phyloP scores from a whole-genome alignment of 106 monocot genomes.

The Acorus calamus region DNA sequence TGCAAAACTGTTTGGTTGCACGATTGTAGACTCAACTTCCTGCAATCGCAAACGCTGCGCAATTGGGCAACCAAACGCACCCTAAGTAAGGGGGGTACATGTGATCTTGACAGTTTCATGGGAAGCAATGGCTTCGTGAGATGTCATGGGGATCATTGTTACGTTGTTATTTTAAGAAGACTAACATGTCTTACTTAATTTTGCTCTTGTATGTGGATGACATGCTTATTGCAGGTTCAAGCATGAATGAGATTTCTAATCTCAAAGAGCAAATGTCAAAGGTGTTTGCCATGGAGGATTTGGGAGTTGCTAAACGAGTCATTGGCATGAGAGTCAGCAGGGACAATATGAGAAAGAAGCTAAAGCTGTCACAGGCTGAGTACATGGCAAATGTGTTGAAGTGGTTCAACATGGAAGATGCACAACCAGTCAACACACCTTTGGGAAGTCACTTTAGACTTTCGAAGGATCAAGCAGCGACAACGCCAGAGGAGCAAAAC shows the following conservation, averaged over 20 bases:
- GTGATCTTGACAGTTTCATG: background rate
- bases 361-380: background rate
- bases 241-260: background rate
- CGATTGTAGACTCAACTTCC: too few relatives aligned
- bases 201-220: constrained; percentile 9
- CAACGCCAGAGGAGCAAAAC: background rate
- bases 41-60: too few relatives aligned
- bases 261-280: background rate
- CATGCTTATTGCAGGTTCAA: constrained; percentile 2
- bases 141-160: background rate
- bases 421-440: background rate
- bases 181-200: background rate
- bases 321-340: background rate
- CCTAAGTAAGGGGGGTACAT: too few relatives aligned
- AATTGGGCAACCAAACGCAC: too few relatives aligned
- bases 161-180: background rate
- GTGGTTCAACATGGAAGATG: background rate
- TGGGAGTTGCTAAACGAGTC: background rate
- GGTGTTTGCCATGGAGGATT: constrained; percentile 5
- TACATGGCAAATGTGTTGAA: background rate
- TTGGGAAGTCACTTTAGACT: constrained; percentile 2
- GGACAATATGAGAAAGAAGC: too few relatives aligned
- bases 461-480: background rate
- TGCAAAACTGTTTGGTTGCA: too few relatives aligned
- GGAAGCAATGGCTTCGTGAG: background rate